Percentiles rank a stretch among this genome's conserved stretches.
Evolutionary conservation across 2,329 filamentous ascomycete species (phyloP).

Genomic region (Volutella citrinella): DNA sequence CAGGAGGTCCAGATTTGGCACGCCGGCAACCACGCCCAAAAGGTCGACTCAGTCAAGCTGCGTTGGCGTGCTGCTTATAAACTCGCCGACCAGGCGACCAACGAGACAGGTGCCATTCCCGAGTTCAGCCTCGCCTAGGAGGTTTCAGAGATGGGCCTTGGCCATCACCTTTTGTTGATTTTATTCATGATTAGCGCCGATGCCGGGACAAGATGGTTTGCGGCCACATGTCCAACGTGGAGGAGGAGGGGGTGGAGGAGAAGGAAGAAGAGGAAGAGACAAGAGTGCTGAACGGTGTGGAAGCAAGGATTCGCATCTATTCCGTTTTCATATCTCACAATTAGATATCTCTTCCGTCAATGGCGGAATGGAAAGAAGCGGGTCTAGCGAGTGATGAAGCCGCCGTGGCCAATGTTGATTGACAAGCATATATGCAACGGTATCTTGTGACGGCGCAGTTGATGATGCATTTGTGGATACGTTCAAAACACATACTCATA

Average conservation of each 20-base stretch:
- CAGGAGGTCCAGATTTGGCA: slow-evolving; percentile 76
- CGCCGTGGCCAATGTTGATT: too few relatives aligned
- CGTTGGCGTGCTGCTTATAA: slow-evolving; percentile 85
- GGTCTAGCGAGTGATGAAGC: not conserved
- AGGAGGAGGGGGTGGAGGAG: not conserved
- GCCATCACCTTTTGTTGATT: slow-evolving; percentile 1
- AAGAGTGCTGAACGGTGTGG: not conserved
- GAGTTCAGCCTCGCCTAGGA: slow-evolving; percentile 69
- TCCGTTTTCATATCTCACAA: slow-evolving; percentile 17
- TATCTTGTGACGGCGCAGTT: too few relatives aligned
- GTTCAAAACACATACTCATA: too few relatives aligned
- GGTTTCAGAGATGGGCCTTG: slow-evolving; percentile 11
- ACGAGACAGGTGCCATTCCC: slow-evolving; percentile 82
- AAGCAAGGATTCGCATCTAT: slow-evolving; percentile 7
- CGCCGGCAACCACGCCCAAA: slow-evolving; percentile 63
- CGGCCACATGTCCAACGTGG: too few relatives aligned
- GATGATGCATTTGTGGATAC: too few relatives aligned
- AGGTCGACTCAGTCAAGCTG: slow-evolving; percentile 80
- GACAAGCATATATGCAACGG: too few relatives aligned
- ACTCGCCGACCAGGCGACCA: slow-evolving; percentile 61
- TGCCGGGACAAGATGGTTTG: too few relatives aligned
- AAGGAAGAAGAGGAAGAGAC: slow-evolving; percentile 1
- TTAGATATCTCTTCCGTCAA: slow-evolving; percentile 9
- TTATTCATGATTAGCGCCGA: too few relatives aligned
- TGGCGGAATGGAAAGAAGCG: slow-evolving; percentile 6